These are phyloP conservation scores for Aspergillus leporis DNA, from an alignment of 495 filamentous ascomycete species.

Conservation along the genomic window DNA sequence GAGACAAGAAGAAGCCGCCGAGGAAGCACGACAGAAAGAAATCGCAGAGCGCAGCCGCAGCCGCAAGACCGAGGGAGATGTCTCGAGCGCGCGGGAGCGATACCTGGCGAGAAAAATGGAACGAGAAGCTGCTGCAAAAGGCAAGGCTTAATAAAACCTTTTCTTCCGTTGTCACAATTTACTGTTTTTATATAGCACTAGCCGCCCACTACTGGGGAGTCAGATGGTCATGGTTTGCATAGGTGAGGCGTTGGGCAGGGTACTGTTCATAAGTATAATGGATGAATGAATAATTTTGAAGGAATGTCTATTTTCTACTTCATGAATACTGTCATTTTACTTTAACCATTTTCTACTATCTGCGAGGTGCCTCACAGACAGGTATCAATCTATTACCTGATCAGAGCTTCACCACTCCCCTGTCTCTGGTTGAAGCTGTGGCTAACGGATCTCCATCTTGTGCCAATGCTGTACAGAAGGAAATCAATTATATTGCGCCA, in stretches of 20 bases:
- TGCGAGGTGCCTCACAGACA: too few relatives aligned
- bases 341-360: background rate
- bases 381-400: too few relatives aligned
- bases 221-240: slow-evolving; percentile 8
- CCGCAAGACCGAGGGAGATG: slow-evolving; percentile 72
- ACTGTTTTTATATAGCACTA: background rate
- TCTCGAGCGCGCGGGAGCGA: slow-evolving; percentile 82
- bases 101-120: slow-evolving; percentile 84
- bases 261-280: background rate
- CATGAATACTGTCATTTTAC: background rate
- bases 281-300: background rate
- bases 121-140: slow-evolving; percentile 54
- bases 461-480: too few relatives aligned
- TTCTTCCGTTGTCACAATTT: background rate
- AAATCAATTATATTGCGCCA: too few relatives aligned
- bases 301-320: too few relatives aligned
- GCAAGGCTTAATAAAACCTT: slow-evolving; percentile 7
- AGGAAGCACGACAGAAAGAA: slow-evolving; percentile 63
- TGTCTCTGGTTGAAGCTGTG: too few relatives aligned
- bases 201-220: background rate
- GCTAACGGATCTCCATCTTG: too few relatives aligned
- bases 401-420: too few relatives aligned
- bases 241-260: background rate
- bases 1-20: slow-evolving; percentile 76
- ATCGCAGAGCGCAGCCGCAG: slow-evolving; percentile 74